Evolutionary conservation across 2,329 filamentous ascomycete species (phyloP).

Genomic region (Aotearoamyces nothofagi): DNA sequence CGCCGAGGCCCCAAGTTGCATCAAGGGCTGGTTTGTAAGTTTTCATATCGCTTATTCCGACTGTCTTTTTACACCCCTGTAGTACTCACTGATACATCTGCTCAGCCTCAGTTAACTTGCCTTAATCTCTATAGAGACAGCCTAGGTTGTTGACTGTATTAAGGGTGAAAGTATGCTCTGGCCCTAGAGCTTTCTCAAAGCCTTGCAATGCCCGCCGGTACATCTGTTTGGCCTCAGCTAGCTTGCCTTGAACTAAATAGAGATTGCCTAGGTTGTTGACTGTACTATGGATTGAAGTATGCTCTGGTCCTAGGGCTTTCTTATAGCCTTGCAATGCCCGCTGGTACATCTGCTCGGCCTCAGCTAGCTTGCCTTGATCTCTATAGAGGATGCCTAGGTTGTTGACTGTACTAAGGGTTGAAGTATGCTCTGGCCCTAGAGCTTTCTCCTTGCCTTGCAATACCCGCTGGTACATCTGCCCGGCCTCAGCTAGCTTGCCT

Average conservation of each 20-base stretch:
- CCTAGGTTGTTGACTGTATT: no score
- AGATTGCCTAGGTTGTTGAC: slow-evolving; percentile 9
- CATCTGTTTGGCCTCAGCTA: slow-evolving; percentile 11
- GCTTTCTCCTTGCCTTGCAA: no score
- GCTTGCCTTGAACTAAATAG: slow-evolving; percentile 8
- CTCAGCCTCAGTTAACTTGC: no score
- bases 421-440: no score
- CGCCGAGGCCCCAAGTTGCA: not conserved
- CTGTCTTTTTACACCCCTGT: no score
- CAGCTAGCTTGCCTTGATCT: slow-evolving; percentile 8
- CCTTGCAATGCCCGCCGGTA: slow-evolving; percentile 5
- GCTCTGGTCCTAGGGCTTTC: slow-evolving; percentile 3
- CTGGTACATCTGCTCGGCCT: slow-evolving; percentile 10
- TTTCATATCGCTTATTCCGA: no score
- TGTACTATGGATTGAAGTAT: slow-evolving; percentile 4
- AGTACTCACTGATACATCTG: no score
- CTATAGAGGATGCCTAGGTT: slow-evolving; percentile 9
- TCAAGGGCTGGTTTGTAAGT: not conserved
- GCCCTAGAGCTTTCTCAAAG: slow-evolving; percentile 4
- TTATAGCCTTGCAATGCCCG: slow-evolving; percentile 5
- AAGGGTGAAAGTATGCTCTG: slow-evolving; percentile 4
- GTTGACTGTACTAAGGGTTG: no score
- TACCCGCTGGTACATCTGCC: no score
- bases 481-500: no score
- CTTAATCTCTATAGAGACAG: no score